Evolutionary conservation across 176 grass and related monocot species (phyloP), one percentile per base, ranked within the genome.

Genomic region (Aegilops sharonensis): DNA sequence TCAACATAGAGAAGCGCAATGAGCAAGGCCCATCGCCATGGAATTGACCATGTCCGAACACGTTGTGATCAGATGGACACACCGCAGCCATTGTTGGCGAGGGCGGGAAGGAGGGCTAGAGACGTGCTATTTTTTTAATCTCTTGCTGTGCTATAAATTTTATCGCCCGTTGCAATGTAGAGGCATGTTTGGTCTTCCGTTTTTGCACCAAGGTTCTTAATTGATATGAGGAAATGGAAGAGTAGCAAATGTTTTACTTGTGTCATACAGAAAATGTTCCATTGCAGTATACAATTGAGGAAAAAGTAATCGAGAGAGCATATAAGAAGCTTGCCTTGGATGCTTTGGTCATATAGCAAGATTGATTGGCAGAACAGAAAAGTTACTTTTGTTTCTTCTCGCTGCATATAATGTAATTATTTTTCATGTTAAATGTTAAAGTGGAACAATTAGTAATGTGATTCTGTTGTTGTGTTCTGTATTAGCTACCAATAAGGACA

Each of bases 401-500:
- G 34, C 9, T 70, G 56, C 50, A 67, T 70, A 32, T 73, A 57
- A 73, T 78, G 47, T 83, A 50, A 40, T 24, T 48, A 32, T 27
- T 20, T 66, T 81, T 65, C 32, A 68, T 84, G 64, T 42, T 81
- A 48, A 48, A 48, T 48, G 45, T 14, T 48, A 7, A 48, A 81
- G 24, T 75, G 50, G 32, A 65, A 78, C 56, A 85, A 72, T 42
- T 64, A 87, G n/a, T 83, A 73, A 40, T 85, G 50, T 72, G 11
- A 71, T 85, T 68, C n/a, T 84, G 70, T 75, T 67, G 34, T 43
- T 81, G 54, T 80, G 45, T 85, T 56, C 20, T 87, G 42, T 56
- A 84, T 84, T 75, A 95, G 93, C 90, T 84, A 88, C 92, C 68
- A 95, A 92, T 79, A 95, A 95, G 76, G 93, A 95, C 85, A 90